Conservation (phyloP, 148 eudicot genomes). For the Mesembryanthemum crystallinum region DNA sequence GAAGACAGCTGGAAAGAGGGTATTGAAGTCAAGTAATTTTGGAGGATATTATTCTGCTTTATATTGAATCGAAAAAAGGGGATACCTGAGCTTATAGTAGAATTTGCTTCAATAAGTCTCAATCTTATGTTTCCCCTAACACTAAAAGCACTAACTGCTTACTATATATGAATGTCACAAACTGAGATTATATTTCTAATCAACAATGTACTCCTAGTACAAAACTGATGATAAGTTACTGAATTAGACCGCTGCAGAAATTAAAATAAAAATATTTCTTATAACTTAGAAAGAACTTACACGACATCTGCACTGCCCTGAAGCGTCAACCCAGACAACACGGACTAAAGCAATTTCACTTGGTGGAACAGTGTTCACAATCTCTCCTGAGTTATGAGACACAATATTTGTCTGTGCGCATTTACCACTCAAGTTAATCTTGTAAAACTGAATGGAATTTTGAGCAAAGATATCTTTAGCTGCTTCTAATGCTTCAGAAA, state of each 20-base stretch:
- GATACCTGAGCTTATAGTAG: not conserved
- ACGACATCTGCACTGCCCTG: constrained; percentile 95
- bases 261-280: not conserved
- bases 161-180: not conserved
- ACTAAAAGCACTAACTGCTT: not conserved
- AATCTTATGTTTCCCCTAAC: not conserved
- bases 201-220: not conserved
- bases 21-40: not conserved
- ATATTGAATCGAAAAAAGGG: not conserved
- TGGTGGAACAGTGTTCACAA: constrained; percentile 31
- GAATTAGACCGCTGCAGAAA: not conserved
- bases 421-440: constrained; percentile 35
- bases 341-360: constrained; percentile 58
- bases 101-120: not conserved
- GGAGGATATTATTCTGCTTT: not conserved
- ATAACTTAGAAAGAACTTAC: constrained; percentile 40
- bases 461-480: constrained; percentile 73
- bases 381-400: constrained; percentile 27
- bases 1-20: not conserved
- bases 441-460: constrained; percentile 75
- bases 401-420: constrained; percentile 18
- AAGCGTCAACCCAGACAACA: constrained; percentile 80
- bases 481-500: constrained; percentile 81
- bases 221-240: not conserved
- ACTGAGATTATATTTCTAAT: not conserved